Evolutionary conservation across 257 asterid species (phyloP).

Genomic region (Solanum bukasovii): DNA sequence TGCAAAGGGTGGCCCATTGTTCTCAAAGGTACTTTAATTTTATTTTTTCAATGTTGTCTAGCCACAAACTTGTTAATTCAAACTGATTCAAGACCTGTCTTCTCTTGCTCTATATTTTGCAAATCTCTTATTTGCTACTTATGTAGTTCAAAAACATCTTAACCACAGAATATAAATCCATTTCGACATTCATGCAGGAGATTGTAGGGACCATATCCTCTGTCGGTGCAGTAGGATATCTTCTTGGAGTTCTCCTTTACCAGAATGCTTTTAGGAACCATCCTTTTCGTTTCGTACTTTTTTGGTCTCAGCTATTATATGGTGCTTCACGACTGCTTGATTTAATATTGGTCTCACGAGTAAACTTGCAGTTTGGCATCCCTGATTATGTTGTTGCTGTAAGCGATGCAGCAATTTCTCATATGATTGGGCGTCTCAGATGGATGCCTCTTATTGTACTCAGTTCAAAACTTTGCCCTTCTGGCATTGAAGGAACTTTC

Average conservation of each 20-base stretch:
- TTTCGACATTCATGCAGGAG: conserved; percentile 31
- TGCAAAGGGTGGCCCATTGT: conserved; percentile 56
- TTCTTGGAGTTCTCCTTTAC: conserved; percentile 59
- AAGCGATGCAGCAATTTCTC: conserved; percentile 37
- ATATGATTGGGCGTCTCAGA: conserved; percentile 31
- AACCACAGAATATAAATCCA: not conserved
- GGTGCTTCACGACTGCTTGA: conserved; percentile 50
- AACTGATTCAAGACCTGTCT: not conserved
- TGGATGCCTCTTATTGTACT: conserved; percentile 78
- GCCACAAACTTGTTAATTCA: not conserved
- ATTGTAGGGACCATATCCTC: conserved; percentile 61
- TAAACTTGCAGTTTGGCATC: conserved; percentile 48
- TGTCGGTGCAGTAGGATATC: conserved; percentile 59
- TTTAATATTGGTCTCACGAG: conserved; percentile 38
- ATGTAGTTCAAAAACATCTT: not conserved
- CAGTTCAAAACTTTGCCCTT: conserved; percentile 51
- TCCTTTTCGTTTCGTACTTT: conserved; percentile 41
- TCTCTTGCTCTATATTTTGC: not conserved
- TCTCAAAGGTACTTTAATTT: conserved; percentile 36
- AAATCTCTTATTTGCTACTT: not conserved
- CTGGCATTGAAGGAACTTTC: conserved; percentile 67
- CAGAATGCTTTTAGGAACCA: conserved; percentile 53
- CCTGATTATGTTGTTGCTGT: conserved; percentile 52
- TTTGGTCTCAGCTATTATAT: conserved; percentile 42
- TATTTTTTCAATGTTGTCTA: not conserved